phyloP scores from a whole-genome alignment of 257 asterid genomes.

The Solanum clarkiae region DNA sequence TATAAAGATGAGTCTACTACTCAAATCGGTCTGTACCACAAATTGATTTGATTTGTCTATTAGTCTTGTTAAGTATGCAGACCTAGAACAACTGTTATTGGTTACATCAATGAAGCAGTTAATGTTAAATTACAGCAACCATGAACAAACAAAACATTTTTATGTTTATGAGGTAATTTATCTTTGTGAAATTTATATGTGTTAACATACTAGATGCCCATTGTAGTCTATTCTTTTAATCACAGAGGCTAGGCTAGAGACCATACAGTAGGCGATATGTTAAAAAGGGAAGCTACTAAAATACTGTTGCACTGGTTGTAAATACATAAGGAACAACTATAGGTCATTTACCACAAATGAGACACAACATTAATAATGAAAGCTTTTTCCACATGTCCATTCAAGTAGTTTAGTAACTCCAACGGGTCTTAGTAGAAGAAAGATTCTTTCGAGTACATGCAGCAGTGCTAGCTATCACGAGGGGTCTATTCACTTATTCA shows the following conservation, averaged over 20 bases:
- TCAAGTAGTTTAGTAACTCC: not conserved
- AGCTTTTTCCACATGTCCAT: not conserved
- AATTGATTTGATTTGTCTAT: not conserved
- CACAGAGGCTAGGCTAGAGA: not conserved
- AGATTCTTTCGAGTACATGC: not conserved
- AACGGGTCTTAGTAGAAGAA: not conserved
- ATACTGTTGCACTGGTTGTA: not conserved
- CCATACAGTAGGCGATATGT: not conserved
- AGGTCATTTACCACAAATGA: not conserved
- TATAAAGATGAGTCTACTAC: not conserved
- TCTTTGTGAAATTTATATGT: not conserved
- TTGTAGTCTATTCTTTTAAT: not conserved
- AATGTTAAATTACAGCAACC: not conserved
- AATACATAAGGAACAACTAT: not conserved
- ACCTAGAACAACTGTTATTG: not conserved
- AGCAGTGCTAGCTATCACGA: not conserved
- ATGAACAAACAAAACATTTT: not conserved
- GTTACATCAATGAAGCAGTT: not conserved
- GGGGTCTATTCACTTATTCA: not conserved
- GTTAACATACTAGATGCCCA: not conserved
- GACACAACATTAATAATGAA: not conserved
- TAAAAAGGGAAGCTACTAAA: not conserved
- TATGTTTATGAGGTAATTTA: not conserved
- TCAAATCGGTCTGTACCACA: not conserved
- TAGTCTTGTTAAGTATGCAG: not conserved